Evolutionary conservation across 495 filamentous ascomycete genomes (phyloP), one percentile per base, ranked within the genome.

Genomic region (Cercophora samala): DNA sequence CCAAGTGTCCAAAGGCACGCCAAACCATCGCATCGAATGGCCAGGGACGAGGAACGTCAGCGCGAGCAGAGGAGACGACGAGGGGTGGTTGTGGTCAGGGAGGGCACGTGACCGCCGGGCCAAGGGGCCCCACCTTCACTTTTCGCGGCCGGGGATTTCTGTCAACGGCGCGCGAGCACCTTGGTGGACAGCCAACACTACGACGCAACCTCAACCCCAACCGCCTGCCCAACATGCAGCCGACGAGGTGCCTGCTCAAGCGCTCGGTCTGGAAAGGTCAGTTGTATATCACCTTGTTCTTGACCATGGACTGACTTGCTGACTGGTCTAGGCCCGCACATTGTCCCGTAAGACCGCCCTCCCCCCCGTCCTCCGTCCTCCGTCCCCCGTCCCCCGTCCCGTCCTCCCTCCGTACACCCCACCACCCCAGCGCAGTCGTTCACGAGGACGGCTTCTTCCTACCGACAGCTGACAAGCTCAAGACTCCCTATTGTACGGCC

Each of bases 401-500:
- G 26, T 17, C 23, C 59, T 15, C n/a, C 54, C n/a, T 54, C 9
- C n/a, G 25, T 19, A n/a, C 62, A 5, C 18, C 54, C n/a, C n/a
- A n/a, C n/a, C n/a, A n/a, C 69, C 24, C 23, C 26, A 24, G 6
- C 42, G 23, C 8, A 29, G 26, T 29, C 26, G 4, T 42, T 3
- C 69, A n/a, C 6, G 23, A 18, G 15, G 15, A 6, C 18, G 0
- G 15, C 19, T 26, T 24, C 19, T 46, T 42, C 23, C 21, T 18
- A 51, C 62, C 58, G 64, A 62, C 22, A 46, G 51, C 63, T 65
- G 66, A 59, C 62, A 32, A 18, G 13, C 26, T 25, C 54, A 64
- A 90, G 88, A 54, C 84, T 92, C 26, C 89, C 89, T 25, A 87
- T 90, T 68, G 73, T 81, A 15, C 82, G 83, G n/a, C 79, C 90